Base-by-base conservation (phyloP, 148 eudicot species). In the Rhododendron molle region DNA sequence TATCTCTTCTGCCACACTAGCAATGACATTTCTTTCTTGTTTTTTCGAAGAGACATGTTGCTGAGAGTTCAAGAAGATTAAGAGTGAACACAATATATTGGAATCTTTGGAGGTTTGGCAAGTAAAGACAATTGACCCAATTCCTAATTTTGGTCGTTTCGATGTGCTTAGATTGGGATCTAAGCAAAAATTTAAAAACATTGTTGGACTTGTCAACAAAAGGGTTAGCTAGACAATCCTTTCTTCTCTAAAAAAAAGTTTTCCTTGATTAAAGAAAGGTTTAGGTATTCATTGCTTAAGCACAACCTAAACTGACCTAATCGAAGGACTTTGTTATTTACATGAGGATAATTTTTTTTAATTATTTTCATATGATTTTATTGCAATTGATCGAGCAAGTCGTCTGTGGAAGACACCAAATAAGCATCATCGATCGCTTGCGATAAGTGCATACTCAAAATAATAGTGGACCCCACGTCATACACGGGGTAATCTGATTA, bases 121-220 rank as follows among this genome's bases (percentile, higher is more conserved):
- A 62, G 49, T 26, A 15, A 47, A 49, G 67, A 84, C 32, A 84
- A 74, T 36, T 84, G 85, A 74, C 85, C 78, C 21, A 74, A 84
- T 50, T 73, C 81, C 81, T 84, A 69, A 74, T 28, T 28, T 30
- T 52, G 36, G 47, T n/a, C 23, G 76, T 2, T 40, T 69, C 36
- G 14, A 69, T 69, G 34, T 69, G 74, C 34, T 69, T 9, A 62
- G 34, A 83, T 83, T 83, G 15, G 40, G 38, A 7, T 67, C 28
- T 16, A 69, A 83, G 54, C 84, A 28, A 67, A 82, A 43, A 36
- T 12, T 54, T 36, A 67, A 58, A 81, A 34, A 23, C 21, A 81
- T 26, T 81, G 4, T 30, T 13, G 74, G 32, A 28, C 38, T 18
- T 28, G 23, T 54, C 30, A 81, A 52, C 49, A 71, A 30, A 30